Evolutionary conservation across 2,329 filamentous ascomycete species (phyloP).

Genomic region (Colletotrichum paranaense): DNA sequence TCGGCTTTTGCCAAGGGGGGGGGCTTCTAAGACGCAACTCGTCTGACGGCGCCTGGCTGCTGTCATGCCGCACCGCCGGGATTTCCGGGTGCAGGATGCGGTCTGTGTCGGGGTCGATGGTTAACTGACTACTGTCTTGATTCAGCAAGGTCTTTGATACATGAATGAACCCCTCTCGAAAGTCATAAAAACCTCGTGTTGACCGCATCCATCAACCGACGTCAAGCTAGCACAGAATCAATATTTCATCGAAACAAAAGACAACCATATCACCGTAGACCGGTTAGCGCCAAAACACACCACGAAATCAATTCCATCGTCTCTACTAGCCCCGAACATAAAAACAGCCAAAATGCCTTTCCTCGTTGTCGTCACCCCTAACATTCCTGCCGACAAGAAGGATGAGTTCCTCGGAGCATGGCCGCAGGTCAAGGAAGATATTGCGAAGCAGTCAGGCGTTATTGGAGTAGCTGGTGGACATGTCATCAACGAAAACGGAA

Average conservation of each 20-base stretch:
- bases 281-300: neutral
- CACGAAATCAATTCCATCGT: neutral
- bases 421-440: constrained; percentile 17
- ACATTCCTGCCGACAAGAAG: constrained; percentile 27
- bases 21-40: neutral
- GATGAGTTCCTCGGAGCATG: constrained; percentile 26
- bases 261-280: neutral
- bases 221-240: neutral
- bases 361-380: constrained; percentile 9
- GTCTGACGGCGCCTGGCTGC: neutral
- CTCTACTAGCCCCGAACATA: neutral
- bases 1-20: neutral
- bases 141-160: too few relatives aligned
- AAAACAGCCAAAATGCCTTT: constrained; percentile 23
- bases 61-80: neutral
- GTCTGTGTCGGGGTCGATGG: neutral
- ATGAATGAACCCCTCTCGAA: neutral
- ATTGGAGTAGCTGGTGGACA: constrained; percentile 4
- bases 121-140: neutral
- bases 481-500: constrained; percentile 18
- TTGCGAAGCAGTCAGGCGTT: constrained; percentile 27
- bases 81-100: neutral
- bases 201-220: neutral
- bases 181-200: neutral
- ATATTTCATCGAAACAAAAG: neutral